Conservation (phyloP, 208 protist species). For the Trypanosoma conorhini region DNA sequence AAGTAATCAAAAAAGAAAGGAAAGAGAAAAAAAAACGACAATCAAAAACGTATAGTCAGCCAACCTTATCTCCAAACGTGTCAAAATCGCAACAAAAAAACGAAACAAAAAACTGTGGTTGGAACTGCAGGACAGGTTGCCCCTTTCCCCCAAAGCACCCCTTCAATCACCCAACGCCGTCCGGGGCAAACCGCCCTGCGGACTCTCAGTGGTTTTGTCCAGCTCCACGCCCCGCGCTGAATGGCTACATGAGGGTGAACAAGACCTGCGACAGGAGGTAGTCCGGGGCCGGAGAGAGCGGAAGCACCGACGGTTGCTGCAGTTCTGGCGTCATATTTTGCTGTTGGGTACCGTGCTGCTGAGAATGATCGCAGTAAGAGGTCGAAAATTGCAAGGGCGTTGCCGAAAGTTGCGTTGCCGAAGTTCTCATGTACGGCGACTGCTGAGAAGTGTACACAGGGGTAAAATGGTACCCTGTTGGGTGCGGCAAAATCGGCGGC, state of each 20-base stretch:
- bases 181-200: not conserved
- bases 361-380: conserved; percentile 18
- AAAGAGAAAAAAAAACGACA: not conserved
- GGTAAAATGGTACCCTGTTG: conserved; percentile 13
- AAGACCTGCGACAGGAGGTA: conserved; percentile 19
- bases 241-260: conserved; percentile 23
- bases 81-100: not conserved
- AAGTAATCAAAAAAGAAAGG: not conserved
- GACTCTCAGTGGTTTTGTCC: not conserved
- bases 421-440: conserved; percentile 10
- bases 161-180: not conserved
- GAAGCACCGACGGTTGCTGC: not conserved
- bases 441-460: conserved; percentile 28
- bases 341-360: not conserved
- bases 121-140: not conserved
- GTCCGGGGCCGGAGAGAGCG: conserved; percentile 3
- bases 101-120: not conserved
- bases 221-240: not conserved
- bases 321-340: not conserved
- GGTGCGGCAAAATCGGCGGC: not conserved
- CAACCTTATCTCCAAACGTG: not conserved
- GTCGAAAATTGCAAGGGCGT: not conserved
- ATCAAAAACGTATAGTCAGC: not conserved
- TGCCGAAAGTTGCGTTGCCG: not conserved
- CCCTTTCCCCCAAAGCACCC: not conserved